These are phyloP conservation scores for Hyphopichia buzzinii DNA, from an alignment of 1,139 yeast genomes.

Conservation along the genomic window DNA sequence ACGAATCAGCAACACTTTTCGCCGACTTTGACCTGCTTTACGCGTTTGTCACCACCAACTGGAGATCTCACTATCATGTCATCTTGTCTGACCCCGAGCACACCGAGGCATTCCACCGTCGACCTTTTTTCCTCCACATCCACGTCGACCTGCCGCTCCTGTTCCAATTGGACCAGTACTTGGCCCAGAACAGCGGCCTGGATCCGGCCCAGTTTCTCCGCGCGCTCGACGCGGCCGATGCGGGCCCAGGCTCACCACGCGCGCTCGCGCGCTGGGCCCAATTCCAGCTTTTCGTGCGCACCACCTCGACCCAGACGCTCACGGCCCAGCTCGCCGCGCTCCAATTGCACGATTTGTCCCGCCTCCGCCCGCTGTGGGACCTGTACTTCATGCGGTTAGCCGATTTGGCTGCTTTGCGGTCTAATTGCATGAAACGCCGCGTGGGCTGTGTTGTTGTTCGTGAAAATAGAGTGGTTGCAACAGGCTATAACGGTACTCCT, in stretches of 20 bases:
- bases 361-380: conserved; percentile 95
- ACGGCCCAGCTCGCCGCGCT: conserved; percentile 52
- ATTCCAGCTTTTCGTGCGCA: conserved; percentile 61
- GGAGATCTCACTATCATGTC: conserved; percentile 61
- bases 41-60: conserved; percentile 64
- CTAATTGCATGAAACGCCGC: conserved; percentile 95
- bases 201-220: conserved; percentile 25
- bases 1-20: too few species aligned
- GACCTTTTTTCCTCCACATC: conserved; percentile 86
- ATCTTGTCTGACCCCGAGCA: conserved; percentile 44
- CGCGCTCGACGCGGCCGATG: conserved; percentile 41
- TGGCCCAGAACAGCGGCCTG: conserved; percentile 16
- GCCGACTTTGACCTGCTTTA: conserved; percentile 45
- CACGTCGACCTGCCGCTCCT: conserved; percentile 74
- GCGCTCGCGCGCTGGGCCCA: conserved; percentile 57
- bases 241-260: conserved; percentile 36
- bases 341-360: conserved; percentile 52
- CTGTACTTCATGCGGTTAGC: conserved; percentile 92
- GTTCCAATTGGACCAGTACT: conserved; percentile 50
- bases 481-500: conserved; percentile 98
- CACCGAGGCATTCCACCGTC: conserved; percentile 53
- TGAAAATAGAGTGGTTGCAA: conserved; percentile 83
- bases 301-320: conserved; percentile 46
- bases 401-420: conserved; percentile 85
- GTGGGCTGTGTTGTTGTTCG: conserved; percentile 95